Conservation (phyloP, 169 alveolate genomes). For the Plasmodium gonderi region DNA sequence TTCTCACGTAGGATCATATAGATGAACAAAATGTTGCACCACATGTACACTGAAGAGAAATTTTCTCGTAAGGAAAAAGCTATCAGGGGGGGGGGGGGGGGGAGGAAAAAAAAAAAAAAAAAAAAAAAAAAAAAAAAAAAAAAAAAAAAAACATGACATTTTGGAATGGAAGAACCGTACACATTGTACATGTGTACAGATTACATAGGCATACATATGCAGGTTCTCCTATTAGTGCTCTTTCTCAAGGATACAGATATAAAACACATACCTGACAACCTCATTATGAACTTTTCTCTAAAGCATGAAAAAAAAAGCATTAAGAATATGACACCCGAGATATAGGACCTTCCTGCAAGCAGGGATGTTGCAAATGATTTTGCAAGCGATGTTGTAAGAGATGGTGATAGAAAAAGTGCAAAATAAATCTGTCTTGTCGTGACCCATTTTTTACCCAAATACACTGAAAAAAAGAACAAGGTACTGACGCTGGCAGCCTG, state of each 20-base stretch:
- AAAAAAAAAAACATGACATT: neutral
- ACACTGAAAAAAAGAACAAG: slow-evolving; percentile 44
- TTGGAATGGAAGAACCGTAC: too few relatives aligned
- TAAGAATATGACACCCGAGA: slow-evolving; percentile 27
- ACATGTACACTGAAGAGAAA: slow-evolving; percentile 64
- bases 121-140: neutral
- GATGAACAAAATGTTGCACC: slow-evolving; percentile 38
- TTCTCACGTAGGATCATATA: slow-evolving; percentile 25
- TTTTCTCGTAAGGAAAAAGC: slow-evolving; percentile 72
- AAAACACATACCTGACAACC: slow-evolving; percentile 11
- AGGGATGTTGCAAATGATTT: neutral
- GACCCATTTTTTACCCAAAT: slow-evolving; percentile 24
- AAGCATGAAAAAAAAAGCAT: slow-evolving; percentile 67
- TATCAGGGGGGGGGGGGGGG: neutral
- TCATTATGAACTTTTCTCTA: slow-evolving; percentile 63
- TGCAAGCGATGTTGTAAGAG: neutral
- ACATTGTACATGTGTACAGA: too few relatives aligned
- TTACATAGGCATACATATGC: too few relatives aligned
- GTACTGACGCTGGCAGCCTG: slow-evolving; percentile 65
- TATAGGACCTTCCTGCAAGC: slow-evolving; percentile 49
- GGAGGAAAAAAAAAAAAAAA: neutral
- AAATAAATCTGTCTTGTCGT: neutral
- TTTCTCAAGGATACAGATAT: neutral
- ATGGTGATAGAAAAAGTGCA: neutral
- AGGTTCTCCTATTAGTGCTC: too few relatives aligned